phyloP scores from a whole-genome alignment of 2,329 filamentous ascomycete species.

The Fusarium drepaniforme region DNA sequence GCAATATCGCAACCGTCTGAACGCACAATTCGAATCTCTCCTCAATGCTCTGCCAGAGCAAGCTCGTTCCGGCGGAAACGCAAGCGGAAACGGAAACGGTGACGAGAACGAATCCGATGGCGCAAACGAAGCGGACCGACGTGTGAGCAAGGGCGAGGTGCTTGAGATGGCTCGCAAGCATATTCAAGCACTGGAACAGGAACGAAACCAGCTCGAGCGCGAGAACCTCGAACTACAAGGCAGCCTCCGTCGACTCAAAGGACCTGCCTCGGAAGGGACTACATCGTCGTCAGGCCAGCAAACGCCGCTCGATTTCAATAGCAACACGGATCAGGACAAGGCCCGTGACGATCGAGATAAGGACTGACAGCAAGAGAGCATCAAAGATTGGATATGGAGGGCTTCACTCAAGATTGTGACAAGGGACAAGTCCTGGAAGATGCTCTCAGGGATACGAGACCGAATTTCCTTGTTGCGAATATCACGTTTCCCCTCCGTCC shows the following conservation, averaged over 20 bases:
- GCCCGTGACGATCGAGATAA: slow-evolving; percentile 7
- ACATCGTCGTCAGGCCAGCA: slow-evolving; percentile 20
- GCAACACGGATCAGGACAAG: slow-evolving; percentile 24
- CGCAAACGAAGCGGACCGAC: slow-evolving; percentile 38
- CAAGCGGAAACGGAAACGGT: slow-evolving; percentile 5
- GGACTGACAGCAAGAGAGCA: background rate
- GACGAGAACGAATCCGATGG: slow-evolving; percentile 39
- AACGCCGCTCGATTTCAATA: slow-evolving; percentile 27
- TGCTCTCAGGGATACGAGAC: background rate
- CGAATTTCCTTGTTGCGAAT: background rate
- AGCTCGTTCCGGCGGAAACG: slow-evolving; percentile 25
- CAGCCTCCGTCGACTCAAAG: slow-evolving; percentile 37
- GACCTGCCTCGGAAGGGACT: slow-evolving; percentile 18
- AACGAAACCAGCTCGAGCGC: slow-evolving; percentile 38
- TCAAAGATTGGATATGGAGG: background rate
- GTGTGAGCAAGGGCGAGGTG: slow-evolving; percentile 45
- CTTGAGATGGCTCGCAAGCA: slow-evolving; percentile 45
- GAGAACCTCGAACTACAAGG: slow-evolving; percentile 43
- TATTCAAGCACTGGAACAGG: slow-evolving; percentile 40
- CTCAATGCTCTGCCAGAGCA: slow-evolving; percentile 39
- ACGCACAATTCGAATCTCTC: slow-evolving; percentile 44
- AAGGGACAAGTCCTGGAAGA: background rate
- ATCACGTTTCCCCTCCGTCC: background rate
- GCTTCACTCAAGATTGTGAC: background rate
- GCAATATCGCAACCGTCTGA: slow-evolving; percentile 45